phyloP scores from a whole-genome alignment of 495 filamentous ascomycete species.

The Aspergillus olivimuriae region DNA sequence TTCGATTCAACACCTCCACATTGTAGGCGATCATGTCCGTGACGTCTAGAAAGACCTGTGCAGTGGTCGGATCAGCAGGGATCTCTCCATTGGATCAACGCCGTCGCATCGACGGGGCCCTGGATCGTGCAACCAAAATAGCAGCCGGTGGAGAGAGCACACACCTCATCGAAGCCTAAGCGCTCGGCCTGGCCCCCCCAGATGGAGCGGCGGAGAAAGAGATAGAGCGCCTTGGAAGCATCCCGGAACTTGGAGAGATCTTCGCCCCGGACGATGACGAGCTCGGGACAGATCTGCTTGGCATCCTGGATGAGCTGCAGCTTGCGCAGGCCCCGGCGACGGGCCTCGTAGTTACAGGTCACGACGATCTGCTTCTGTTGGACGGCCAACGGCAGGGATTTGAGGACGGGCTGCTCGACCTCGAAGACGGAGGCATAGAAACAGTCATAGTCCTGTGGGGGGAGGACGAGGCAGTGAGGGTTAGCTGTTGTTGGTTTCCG shows the following conservation, averaged over 20 bases:
- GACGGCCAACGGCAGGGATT: constrained; percentile 63
- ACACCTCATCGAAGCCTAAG: constrained; percentile 79
- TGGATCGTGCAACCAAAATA: constrained; percentile 14
- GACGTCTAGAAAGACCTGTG: constrained; percentile 58
- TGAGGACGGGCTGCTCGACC: constrained; percentile 67
- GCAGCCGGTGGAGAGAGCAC: constrained; percentile 1
- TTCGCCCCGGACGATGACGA: constrained; percentile 80
- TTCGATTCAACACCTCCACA: constrained; percentile 56
- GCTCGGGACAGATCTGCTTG: constrained; percentile 71
- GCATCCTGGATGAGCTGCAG: constrained; percentile 78
- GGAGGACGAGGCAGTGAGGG: constrained; percentile 9
- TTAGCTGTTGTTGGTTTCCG: background rate
- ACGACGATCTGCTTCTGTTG: constrained; percentile 88
- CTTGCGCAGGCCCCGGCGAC: constrained; percentile 70
- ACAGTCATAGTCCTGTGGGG: constrained; percentile 76
- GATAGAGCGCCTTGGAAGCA: constrained; percentile 74
- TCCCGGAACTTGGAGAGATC: constrained; percentile 80
- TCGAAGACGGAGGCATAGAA: constrained; percentile 93
- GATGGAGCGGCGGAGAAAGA: constrained; percentile 57
- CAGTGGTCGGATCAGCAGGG: constrained; percentile 1
- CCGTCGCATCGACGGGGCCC: too few species aligned
- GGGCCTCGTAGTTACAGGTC: constrained; percentile 91
- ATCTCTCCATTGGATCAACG: too few species aligned
- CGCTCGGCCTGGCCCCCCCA: constrained; percentile 74
- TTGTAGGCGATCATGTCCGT: constrained; percentile 85